A percentile compares a stretch with the other conserved stretches of the same genome.
Evolutionary conservation across 2,329 filamentous ascomycete genomes (phyloP).

Genomic region (Talaromyces sp.): DNA sequence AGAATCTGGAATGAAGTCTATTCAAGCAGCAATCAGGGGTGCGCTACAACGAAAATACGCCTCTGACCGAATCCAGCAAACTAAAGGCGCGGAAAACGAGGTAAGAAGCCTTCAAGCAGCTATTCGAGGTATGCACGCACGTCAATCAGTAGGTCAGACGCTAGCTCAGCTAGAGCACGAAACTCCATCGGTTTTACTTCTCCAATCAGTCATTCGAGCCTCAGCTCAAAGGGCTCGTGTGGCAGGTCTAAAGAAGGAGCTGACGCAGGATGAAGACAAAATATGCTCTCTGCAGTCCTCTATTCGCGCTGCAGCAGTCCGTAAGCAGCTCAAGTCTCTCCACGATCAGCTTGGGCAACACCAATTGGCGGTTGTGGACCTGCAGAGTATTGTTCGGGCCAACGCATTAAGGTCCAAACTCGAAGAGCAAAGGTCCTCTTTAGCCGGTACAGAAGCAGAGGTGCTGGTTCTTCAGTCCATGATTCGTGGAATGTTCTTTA

Average conservation of each 20-base stretch:
- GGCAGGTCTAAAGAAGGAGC: conserved; percentile 37
- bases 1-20: conserved; percentile 43
- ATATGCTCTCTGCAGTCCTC: conserved; percentile 48
- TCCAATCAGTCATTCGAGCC: conserved; percentile 39
- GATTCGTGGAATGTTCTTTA: conserved; percentile 43
- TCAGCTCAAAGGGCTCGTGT: conserved; percentile 39
- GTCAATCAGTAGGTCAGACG: conserved; percentile 28
- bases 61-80: conserved; percentile 57
- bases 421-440: conserved; percentile 31
- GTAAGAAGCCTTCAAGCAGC: conserved; percentile 58
- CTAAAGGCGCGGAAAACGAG: conserved; percentile 61
- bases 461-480: conserved; percentile 53
- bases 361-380: conserved; percentile 24
- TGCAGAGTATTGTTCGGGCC: conserved; percentile 37
- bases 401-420: conserved; percentile 32
- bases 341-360: conserved; percentile 31
- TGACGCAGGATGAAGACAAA: conserved; percentile 40
- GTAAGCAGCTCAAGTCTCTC: conserved; percentile 28
- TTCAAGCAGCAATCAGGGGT: conserved; percentile 57
- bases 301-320: conserved; percentile 38
- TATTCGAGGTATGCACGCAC: conserved; percentile 56
- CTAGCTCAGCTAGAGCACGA: conserved; percentile 28
- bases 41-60: conserved; percentile 42
- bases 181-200: conserved; percentile 26
- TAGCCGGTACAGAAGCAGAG: conserved; percentile 44